These are phyloP conservation scores for Fusarium ambrosium DNA, from an alignment of 2,329 filamentous ascomycete genomes.

Conservation along the genomic window DNA sequence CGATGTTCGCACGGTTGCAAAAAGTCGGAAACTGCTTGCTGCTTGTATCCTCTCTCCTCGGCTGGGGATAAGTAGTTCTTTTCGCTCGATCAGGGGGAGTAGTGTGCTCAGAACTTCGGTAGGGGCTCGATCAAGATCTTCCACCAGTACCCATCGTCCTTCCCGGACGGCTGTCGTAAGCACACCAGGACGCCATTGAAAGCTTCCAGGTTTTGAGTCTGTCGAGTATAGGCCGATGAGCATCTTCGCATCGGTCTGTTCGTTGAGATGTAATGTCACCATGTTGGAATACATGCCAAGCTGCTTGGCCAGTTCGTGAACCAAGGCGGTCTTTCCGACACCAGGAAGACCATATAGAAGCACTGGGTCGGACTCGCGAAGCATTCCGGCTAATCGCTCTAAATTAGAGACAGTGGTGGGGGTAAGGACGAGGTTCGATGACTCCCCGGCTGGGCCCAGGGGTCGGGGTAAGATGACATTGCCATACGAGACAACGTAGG, in stretches of 20 bases:
- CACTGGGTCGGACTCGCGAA: constrained; percentile 79
- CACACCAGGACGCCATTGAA: constrained; percentile 92
- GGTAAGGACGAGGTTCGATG: constrained; percentile 74
- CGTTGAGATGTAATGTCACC: constrained; percentile 95
- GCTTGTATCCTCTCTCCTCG: constrained; percentile 89
- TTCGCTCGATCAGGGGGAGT: constrained; percentile 89
- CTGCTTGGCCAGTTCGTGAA: constrained; percentile 84
- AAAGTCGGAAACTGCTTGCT: constrained; percentile 86
- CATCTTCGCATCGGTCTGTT: constrained; percentile 98
- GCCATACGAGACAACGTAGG: constrained; percentile 74
- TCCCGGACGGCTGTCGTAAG: constrained; percentile 94
- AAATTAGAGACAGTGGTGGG: constrained; percentile 81
- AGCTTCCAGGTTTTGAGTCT: constrained; percentile 87
- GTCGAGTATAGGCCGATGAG: constrained; percentile 95
- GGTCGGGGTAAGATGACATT: constrained; percentile 76
- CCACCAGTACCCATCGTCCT: constrained; percentile 96
- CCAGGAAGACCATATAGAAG: constrained; percentile 87
- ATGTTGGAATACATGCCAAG: constrained; percentile 85
- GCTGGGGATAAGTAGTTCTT: constrained; percentile 91
- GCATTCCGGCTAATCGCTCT: constrained; percentile 73
- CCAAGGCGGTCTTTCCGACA: constrained; percentile 89
- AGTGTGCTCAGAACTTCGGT: constrained; percentile 95
- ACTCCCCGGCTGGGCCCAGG: constrained; percentile 60
- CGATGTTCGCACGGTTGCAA: constrained; percentile 89
- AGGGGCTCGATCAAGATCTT: constrained; percentile 94